phyloP scores from a whole-genome alignment of 495 filamentous ascomycete genomes.

The Glarea lozoyensis region DNA sequence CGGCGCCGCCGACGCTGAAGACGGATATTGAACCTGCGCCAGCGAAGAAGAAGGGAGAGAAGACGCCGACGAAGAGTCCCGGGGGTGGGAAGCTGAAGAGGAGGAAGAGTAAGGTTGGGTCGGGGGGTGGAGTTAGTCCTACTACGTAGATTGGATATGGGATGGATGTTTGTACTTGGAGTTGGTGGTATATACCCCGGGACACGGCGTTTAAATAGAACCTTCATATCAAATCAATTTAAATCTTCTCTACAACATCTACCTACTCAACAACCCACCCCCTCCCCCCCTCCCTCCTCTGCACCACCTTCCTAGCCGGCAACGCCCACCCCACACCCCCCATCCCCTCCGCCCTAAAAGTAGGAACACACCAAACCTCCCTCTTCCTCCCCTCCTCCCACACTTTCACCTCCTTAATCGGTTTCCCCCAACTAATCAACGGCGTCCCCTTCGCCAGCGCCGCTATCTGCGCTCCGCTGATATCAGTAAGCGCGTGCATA shows the following conservation, averaged over 20 bases:
- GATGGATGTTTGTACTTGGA: no score
- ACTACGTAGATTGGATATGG: no score
- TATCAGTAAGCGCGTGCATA: slow-evolving; percentile 78
- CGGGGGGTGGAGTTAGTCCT: slow-evolving; percentile 8
- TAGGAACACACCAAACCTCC: slow-evolving; percentile 76
- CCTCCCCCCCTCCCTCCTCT: slow-evolving; percentile 58
- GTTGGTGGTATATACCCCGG: no score
- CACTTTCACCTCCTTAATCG: slow-evolving; percentile 62
- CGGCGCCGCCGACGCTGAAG: slow-evolving; percentile 12
- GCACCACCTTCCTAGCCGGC: slow-evolving; percentile 71
- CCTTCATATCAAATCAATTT: no score
- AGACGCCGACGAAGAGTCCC: slow-evolving; percentile 40
- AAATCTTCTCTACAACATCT: no score
- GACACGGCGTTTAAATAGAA: no score
- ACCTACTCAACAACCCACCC: slow-evolving; percentile 70
- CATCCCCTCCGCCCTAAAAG: slow-evolving; percentile 51
- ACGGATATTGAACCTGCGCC: slow-evolving; percentile 15
- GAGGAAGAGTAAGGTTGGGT: slow-evolving; percentile 42
- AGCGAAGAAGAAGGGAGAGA: slow-evolving; percentile 21
- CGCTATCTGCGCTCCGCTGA: slow-evolving; percentile 68
- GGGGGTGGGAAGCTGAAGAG: slow-evolving; percentile 39
- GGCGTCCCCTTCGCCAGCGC: slow-evolving; percentile 78
- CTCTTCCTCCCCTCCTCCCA: slow-evolving; percentile 43
- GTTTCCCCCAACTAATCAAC: slow-evolving; percentile 78
- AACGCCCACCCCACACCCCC: slow-evolving; percentile 74